Evolutionary conservation across 2,329 filamentous ascomycete genomes (phyloP), one percentile per base, ranked within the genome.

Genomic region (Cytospora paraplurivora): DNA sequence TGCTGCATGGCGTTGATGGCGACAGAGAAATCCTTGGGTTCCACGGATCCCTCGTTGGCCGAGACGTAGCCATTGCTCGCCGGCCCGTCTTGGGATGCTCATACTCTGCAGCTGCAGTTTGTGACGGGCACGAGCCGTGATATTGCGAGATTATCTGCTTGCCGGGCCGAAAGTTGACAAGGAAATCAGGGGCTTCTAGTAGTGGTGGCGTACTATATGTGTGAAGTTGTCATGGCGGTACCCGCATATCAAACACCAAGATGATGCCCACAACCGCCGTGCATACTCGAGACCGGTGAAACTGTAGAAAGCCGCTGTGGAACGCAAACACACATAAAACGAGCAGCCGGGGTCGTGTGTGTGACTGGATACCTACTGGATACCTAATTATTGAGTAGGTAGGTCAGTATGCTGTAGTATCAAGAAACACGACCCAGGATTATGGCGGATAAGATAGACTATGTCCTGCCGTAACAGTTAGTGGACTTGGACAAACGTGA

Each of bases 1-100:
- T 54, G 62, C 64, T 54, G 62, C 64, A 62, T 56, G 50, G 33
- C n/a, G 53, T 37, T n/a, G 57, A 57, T 8, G 35, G 17, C 15
- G 37, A 53, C 21, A 17, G 51, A 44, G 35, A 4, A 27, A 15
- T 27, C 21, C 32, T 49, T 53, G 44, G 44, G 44, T 47, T 19
- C 44, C 44, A 47, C 44, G 44, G 44, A 21, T 19, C 10, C 44
- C 44, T 21, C 44, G 44, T 47, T 47, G 60, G 44, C 32, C 38
- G 33, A 52, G 54, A 37, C 37, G 33, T 27, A 49, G 11, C 41
- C 62, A 50, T 27, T 58, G 33, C 35, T 17, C 32, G 37, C 52
- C 27, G 57, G 55, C 32, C n/a, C 57, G 57, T 21, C 34, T 38
- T 19, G 62, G 47, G 51, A 37, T 27, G 37, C 27, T 50, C 64